These are phyloP conservation scores for Grigorovia yakushimaensis DNA, from an alignment of 805 yeast genomes.

Conservation along the genomic window DNA sequence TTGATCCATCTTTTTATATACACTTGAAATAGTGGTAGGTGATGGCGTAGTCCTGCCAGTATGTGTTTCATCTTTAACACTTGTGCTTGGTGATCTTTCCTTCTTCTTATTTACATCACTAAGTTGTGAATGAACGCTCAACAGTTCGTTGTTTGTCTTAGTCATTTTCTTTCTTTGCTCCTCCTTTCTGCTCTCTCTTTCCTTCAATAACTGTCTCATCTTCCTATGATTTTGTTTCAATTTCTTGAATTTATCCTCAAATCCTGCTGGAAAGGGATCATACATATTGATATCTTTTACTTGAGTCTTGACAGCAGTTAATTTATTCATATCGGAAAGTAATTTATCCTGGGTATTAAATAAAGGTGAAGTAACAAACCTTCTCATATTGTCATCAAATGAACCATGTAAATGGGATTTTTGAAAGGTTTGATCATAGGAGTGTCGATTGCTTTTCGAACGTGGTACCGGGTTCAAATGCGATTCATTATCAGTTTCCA, in stretches of 20 bases:
- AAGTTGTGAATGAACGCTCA: neutral
- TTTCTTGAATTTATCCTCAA: constrained; percentile 32
- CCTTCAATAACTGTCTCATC: constrained; percentile 30
- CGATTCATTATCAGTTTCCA: neutral
- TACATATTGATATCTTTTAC: constrained; percentile 39
- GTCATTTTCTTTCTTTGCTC: constrained; percentile 2
- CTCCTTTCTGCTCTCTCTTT: constrained; percentile 18
- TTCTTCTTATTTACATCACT: neutral
- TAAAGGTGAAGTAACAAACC: constrained; percentile 15
- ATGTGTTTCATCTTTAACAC: neutral
- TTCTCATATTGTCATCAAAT: neutral
- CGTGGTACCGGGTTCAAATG: neutral
- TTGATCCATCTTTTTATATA: neutral
- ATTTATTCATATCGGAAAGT: constrained; percentile 77
- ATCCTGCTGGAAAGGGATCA: constrained; percentile 34
- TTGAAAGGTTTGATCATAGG: neutral
- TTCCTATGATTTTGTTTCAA: constrained; percentile 50
- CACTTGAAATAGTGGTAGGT: neutral
- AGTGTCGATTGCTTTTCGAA: neutral
- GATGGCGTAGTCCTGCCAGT: neutral
- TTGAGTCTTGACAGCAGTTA: constrained; percentile 65
- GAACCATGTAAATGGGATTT: neutral
- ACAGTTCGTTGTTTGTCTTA: neutral
- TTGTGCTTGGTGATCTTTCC: neutral
- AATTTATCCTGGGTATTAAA: constrained; percentile 26